These are phyloP conservation scores for Venturia effusa DNA, from an alignment of 2,329 filamentous ascomycete genomes.

Conservation along the genomic window DNA sequence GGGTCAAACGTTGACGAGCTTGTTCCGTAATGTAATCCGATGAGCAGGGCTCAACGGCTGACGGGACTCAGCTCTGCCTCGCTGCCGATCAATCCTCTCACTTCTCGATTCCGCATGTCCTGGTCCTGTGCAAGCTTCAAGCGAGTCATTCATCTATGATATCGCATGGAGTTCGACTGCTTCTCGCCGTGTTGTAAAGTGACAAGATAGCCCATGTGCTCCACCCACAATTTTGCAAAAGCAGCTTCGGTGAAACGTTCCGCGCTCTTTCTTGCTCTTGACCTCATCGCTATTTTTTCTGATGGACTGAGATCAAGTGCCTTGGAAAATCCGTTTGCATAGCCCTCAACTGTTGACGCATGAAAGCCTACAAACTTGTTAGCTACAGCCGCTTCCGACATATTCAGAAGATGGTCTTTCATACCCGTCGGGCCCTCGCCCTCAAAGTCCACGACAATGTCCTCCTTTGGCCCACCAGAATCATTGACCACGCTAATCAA, in stretches of 20 bases:
- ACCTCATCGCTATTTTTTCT: constrained; percentile 64
- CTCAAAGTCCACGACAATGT: constrained; percentile 78
- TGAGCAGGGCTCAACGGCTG: no score
- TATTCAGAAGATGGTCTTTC: constrained; percentile 15
- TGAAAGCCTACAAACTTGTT: constrained; percentile 57
- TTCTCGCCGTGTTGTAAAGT: constrained; percentile 21
- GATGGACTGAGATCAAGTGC: constrained; percentile 54
- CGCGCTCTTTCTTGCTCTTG: constrained; percentile 66
- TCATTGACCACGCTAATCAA: constrained; percentile 88
- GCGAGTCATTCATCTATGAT: not conserved
- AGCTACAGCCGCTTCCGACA: not conserved
- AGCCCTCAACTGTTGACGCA: constrained; percentile 66
- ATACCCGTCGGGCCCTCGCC: constrained; percentile 61
- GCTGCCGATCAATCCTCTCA: no score
- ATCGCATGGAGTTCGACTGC: not conserved
- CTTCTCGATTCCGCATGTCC: no score
- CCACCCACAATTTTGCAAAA: constrained; percentile 70
- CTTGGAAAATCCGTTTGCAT: constrained; percentile 68
- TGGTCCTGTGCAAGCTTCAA: no score
- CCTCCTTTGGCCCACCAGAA: constrained; percentile 82
- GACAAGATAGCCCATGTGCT: constrained; percentile 64
- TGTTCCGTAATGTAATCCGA: no score
- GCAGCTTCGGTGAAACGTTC: constrained; percentile 78
- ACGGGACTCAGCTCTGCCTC: no score
- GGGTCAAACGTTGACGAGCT: no score